Evolutionary conservation across 495 filamentous ascomycete species (phyloP).

Genomic region (Penicillium macrosclerotiorum): DNA sequence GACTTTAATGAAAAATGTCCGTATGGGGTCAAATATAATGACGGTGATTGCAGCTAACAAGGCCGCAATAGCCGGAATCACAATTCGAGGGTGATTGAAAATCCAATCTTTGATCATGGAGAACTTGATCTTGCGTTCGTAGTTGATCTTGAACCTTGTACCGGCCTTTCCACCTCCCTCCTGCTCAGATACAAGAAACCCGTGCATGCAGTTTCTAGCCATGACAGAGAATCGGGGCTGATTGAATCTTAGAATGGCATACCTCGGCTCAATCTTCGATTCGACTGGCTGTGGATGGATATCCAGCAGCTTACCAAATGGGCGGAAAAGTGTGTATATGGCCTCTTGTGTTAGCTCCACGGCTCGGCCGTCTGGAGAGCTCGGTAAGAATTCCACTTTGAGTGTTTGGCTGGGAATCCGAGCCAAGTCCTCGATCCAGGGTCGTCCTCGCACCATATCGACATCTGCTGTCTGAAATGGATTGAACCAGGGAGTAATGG

Average conservation of each 20-base stretch:
- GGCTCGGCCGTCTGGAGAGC: slow-evolving; percentile 59
- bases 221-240: slow-evolving; percentile 70
- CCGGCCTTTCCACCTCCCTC: slow-evolving; percentile 69
- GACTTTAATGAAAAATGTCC: slow-evolving; percentile 86
- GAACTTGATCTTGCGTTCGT: slow-evolving; percentile 70
- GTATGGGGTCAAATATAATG: slow-evolving; percentile 87
- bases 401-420: slow-evolving; percentile 73
- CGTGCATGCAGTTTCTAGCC: slow-evolving; percentile 92
- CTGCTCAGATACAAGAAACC: slow-evolving; percentile 63
- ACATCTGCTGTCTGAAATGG: slow-evolving; percentile 70
- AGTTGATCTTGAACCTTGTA: slow-evolving; percentile 74
- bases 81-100: slow-evolving; percentile 80
- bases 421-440: slow-evolving; percentile 92
- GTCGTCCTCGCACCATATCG: slow-evolving; percentile 72
- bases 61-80: slow-evolving; percentile 78
- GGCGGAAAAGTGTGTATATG: slow-evolving; percentile 82
- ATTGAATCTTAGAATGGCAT: slow-evolving; percentile 73
- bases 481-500: slow-evolving; percentile 84
- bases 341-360: slow-evolving; percentile 82
- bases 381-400: slow-evolving; percentile 78
- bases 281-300: slow-evolving; percentile 76
- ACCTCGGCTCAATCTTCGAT: slow-evolving; percentile 78
- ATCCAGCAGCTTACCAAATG: slow-evolving; percentile 83
- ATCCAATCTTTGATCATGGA: slow-evolving; percentile 87
- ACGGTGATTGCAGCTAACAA: slow-evolving; percentile 80